Conservation (phyloP, 2,329 filamentous ascomycete genomes). For the Sporothrix dimorphospora region DNA sequence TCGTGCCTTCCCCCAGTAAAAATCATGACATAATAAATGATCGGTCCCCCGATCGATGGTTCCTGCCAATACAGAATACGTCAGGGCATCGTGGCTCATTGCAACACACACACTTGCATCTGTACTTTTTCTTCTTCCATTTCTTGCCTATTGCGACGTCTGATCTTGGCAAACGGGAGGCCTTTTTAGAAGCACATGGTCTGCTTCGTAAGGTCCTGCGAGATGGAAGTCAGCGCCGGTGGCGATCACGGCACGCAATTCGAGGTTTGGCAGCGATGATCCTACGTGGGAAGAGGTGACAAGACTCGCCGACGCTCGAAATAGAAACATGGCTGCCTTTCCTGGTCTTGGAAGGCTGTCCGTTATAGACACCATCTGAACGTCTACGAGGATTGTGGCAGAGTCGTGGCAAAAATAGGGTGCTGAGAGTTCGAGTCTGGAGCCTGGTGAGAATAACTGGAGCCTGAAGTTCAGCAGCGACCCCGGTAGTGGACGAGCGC, state of each 20-base stretch:
- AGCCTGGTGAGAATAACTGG: slow-evolving; percentile 2
- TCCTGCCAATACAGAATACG: neutral
- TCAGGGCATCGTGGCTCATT: slow-evolving; percentile 8
- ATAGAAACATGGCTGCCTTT: neutral
- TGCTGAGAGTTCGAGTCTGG: neutral
- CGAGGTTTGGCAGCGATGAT: neutral
- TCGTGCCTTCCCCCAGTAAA: neutral
- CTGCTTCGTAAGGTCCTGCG: neutral
- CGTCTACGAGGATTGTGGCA: neutral
- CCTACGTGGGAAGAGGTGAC: neutral
- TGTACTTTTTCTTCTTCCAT: neutral
- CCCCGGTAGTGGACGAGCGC: neutral
- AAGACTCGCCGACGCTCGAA: neutral
- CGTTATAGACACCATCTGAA: neutral
- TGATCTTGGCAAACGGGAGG: slow-evolving; percentile 8
- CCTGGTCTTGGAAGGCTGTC: neutral
- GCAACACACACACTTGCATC: neutral
- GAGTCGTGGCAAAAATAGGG: slow-evolving; percentile 12
- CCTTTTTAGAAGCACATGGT: slow-evolving; percentile 5
- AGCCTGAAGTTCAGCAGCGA: neutral
- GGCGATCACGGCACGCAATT: neutral
- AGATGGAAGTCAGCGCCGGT: neutral
- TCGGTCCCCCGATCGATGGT: slow-evolving; percentile 1
- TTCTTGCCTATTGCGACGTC: neutral
- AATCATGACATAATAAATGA: slow-evolving; percentile 21